A percentile compares a stretch with the other conserved stretches of the same genome.
These are phyloP conservation scores for Abrus pulchellus DNA, from an alignment of 306 rosid genomes.

Conservation along the genomic window DNA sequence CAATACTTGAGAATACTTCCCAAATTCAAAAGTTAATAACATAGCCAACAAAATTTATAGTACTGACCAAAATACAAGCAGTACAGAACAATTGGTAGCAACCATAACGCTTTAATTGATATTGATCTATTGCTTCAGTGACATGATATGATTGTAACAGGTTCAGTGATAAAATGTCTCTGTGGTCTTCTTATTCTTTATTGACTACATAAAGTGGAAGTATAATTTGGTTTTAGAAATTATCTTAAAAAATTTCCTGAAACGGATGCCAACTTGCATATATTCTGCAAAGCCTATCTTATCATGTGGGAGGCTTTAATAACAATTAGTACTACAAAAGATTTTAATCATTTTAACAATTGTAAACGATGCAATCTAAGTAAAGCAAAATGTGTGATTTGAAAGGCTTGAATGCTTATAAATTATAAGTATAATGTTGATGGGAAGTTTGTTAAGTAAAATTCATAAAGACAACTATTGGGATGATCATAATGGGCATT, in stretches of 20 bases:
- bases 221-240: constrained; percentile 32
- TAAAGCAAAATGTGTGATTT: constrained; percentile 59
- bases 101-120: constrained; percentile 10
- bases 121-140: background rate
- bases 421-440: constrained; percentile 49
- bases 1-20: background rate
- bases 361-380: constrained; percentile 50
- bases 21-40: constrained; percentile 11
- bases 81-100: constrained; percentile 26
- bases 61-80: constrained; percentile 22
- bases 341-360: constrained; percentile 55
- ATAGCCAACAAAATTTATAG: background rate
- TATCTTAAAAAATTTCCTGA: constrained; percentile 29
- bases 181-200: constrained; percentile 2
- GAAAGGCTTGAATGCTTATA: constrained; percentile 39
- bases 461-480: constrained; percentile 57
- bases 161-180: constrained; percentile 15
- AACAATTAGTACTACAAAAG: constrained; percentile 43
- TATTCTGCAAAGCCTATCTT: constrained; percentile 47
- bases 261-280: constrained; percentile 31
- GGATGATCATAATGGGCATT: constrained; percentile 62
- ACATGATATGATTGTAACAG: constrained; percentile 5
- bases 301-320: constrained; percentile 46
- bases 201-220: constrained; percentile 23
- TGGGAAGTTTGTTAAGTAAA: constrained; percentile 63